A percentile compares a stretch with the other conserved stretches of the same genome.
Evolutionary conservation across 805 yeast species (phyloP).

Genomic region (Schwanniomyces polymorphus): DNA sequence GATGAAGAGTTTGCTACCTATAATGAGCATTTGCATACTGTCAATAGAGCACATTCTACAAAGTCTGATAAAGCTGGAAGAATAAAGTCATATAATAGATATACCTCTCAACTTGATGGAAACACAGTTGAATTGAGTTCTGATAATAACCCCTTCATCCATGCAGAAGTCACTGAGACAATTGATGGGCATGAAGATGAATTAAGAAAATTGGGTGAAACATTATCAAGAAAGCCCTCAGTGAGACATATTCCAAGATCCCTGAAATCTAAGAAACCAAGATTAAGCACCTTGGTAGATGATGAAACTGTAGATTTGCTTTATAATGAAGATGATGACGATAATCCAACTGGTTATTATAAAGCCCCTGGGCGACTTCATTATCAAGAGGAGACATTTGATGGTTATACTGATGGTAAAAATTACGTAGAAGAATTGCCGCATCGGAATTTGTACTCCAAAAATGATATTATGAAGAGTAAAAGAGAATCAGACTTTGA

Average conservation of each 20-base stretch:
- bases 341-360: conserved; percentile 4
- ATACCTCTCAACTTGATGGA: background rate
- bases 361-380: conserved; percentile 7
- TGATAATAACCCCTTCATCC: background rate
- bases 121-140: background rate
- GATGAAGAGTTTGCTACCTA: conserved; percentile 12
- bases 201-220: conserved; percentile 35
- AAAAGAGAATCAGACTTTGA: background rate
- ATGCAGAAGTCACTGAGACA: background rate
- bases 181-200: conserved; percentile 21
- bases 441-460: background rate
- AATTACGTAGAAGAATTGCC: background rate
- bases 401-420: conserved; percentile 19
- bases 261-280: conserved; percentile 2
- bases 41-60: background rate
- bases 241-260: conserved; percentile 23
- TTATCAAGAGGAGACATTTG: conserved; percentile 26
- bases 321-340: conserved; percentile 11
- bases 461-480: background rate
- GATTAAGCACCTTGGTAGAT: background rate
- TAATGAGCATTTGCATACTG: background rate
- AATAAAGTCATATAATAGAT: background rate
- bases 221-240: conserved; percentile 32
- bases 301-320: conserved; percentile 19
- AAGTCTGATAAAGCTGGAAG: background rate